Evolutionary conservation across 768 basidiomycete species (phyloP), one percentile per base, ranked within the genome.

Genomic region (Nevesoporus exiguus): DNA sequence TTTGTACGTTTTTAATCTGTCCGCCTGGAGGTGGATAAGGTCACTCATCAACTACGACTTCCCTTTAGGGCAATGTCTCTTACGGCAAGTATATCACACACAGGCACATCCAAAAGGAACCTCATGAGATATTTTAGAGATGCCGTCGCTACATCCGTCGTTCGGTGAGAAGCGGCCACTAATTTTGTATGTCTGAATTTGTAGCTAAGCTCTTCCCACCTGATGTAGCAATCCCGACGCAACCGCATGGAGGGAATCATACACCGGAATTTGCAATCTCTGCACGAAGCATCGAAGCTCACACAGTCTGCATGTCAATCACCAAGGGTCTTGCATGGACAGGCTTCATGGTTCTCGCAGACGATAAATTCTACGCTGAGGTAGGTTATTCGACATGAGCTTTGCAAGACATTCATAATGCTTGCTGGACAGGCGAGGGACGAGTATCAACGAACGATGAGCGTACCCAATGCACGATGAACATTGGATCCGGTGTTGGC

Each of bases 211-310:
- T 59, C 64, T 56, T 66, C 60, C 21, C 42, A 48, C 61, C 54
- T 51, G 43, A 24, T 30, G 29, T 46, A 87, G 86, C 83, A 27
- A 89, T 91, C 49, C 88, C 88, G n/a, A 86, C 86, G 7, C 73
- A 75, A 57, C 80, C 81, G 7, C 73, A 79, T 47, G 88, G 87
- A 39, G 84, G 83, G n/a, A 91, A 91, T 62, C 89, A 91, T 61
- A 89, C 89, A 1, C 74, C 81, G 10, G 80, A 74, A 5, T 91
- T 90, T 66, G 73, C 85, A 21, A 69, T 72, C 49, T 76, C 89
- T 24, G 84, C 87, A 25, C 73, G 75, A 27, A 82, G 78, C 40
- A 62, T 71, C 37, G 80, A 81, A 56, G 89, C 89, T 14, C 89
- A 90, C 62, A 74, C 74, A 42, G 75, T 76, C 21, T 81, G 81